These are phyloP conservation scores for Pythium myriotylum DNA, from an alignment of 352 stramenopile species.

Conservation along the genomic window DNA sequence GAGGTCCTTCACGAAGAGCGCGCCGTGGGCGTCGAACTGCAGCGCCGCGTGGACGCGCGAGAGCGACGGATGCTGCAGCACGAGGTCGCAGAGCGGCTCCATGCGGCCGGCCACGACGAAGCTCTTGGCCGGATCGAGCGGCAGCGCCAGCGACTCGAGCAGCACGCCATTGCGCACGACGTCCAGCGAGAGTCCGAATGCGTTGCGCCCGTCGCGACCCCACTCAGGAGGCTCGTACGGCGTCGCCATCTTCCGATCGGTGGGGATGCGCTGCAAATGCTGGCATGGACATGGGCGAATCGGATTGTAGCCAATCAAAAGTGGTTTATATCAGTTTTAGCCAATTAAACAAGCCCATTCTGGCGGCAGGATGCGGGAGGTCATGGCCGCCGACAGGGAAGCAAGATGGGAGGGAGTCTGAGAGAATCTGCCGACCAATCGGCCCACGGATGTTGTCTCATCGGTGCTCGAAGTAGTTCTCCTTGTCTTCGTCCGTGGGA, in stretches of 20 bases:
- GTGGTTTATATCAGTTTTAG: neutral
- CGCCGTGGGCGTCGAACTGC: conserved; percentile 66
- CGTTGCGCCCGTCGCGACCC: conserved; percentile 48
- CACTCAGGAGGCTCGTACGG: conserved; percentile 56
- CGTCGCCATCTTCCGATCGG: conserved; percentile 12
- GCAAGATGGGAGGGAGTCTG: no score
- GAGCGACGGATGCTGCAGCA: conserved; percentile 75
- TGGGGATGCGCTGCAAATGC: no score
- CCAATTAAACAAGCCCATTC: conserved; percentile 1
- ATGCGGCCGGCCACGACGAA: conserved; percentile 61
- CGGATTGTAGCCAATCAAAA: neutral
- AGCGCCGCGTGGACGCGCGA: conserved; percentile 74
- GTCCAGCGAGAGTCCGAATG: conserved; percentile 60
- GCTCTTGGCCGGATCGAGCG: conserved; percentile 32
- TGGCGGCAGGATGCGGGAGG: no score
- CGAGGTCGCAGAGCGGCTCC: conserved; percentile 66
- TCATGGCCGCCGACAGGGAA: no score
- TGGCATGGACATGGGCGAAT: no score
- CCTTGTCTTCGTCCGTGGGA: no score
- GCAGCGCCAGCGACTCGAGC: conserved; percentile 47
- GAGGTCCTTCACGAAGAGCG: conserved; percentile 75
- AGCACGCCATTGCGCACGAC: conserved; percentile 69
- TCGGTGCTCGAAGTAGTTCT: no score
- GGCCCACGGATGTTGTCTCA: no score
- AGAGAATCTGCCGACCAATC: neutral